Evolutionary conservation across 257 asterid species (phyloP), one percentile per base, ranked within the genome.

Genomic region (Solanum tarapatanum): DNA sequence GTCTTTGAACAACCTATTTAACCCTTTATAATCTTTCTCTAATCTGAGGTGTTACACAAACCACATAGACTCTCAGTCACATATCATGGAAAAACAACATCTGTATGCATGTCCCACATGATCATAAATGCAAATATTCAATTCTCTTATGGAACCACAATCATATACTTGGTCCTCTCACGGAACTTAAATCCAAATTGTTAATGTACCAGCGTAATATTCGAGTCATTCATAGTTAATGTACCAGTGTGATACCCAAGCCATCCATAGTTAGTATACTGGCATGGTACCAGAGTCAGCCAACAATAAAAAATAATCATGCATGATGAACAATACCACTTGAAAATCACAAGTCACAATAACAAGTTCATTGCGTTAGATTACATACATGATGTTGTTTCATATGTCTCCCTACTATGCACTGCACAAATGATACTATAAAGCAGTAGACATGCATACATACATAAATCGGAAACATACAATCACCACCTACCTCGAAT

Each of bases 1-100:
- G 62, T 51, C n/a, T 4, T 51, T 51, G n/a, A 17, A 0, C 62
- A 6, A 0, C n/a, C 62, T 9, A 1, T 0, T 17, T 51, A 51
- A 51, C 23, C 62, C 62, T 51, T 0, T 51, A 2, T 51, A 16
- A 4, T 17, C n/a, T 17, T 51, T 51, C 9, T 51, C 23, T 51
- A 51, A 51, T 51, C 3, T 6, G n/a, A 51, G 62, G 62, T 51
- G 9, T 17, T 51, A 51, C 9, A 2, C n/a, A 51, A 16, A 55
- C 4, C 64, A 55, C n/a, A 55, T 55, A 55, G 9, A 55, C n/a
- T 55, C n/a, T 55, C 3, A 17, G 1, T 17, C 64, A 55, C n/a
- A 7, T 55, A 7, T 55, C 11, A 55, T 55, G 10, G 11, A 19
- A 17, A 14, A 7, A 55, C 2, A 17, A 55, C 8, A 55, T 7